A percentile compares a stretch with the other conserved stretches of the same genome.
Evolutionary conservation across 805 yeast genomes (phyloP).

Genomic region (Candida nanaspora): DNA sequence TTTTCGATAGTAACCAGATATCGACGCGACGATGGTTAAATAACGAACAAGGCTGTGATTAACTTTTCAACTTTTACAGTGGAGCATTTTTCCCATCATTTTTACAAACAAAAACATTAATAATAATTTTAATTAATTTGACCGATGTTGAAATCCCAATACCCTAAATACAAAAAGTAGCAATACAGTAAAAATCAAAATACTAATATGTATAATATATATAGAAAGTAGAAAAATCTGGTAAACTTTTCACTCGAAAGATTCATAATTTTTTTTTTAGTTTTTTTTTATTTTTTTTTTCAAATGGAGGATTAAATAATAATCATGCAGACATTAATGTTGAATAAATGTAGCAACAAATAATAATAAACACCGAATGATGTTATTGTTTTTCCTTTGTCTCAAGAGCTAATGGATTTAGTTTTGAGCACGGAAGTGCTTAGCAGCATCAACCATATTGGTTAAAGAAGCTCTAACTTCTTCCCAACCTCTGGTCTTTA

Average conservation of each 20-base stretch:
- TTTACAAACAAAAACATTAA: not conserved
- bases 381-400: no score
- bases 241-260: conserved; percentile 1
- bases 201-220: conserved; percentile 3
- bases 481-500: conserved; percentile 99
- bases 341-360: conserved; percentile 27
- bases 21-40: no score
- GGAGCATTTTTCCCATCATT: no score
- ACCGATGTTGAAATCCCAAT: conserved; percentile 45
- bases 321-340: conserved; percentile 25
- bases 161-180: conserved; percentile 20
- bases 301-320: conserved; percentile 1
- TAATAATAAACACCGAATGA: conserved; percentile 3
- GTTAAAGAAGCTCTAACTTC: conserved; percentile 93
- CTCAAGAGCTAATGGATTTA: not conserved
- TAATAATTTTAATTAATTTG: conserved; percentile 1
- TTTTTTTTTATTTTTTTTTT: conserved; percentile 3
- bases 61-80: not conserved
- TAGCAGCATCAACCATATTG: conserved; percentile 99
- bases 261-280: conserved; percentile 1
- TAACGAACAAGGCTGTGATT: no score
- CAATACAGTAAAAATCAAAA: conserved; percentile 5
- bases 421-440: conserved; percentile 63
- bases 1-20: no score
- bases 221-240: conserved; percentile 8